phyloP scores from a whole-genome alignment of 2,329 filamentous ascomycete genomes.

The Fusarium acutatum region DNA sequence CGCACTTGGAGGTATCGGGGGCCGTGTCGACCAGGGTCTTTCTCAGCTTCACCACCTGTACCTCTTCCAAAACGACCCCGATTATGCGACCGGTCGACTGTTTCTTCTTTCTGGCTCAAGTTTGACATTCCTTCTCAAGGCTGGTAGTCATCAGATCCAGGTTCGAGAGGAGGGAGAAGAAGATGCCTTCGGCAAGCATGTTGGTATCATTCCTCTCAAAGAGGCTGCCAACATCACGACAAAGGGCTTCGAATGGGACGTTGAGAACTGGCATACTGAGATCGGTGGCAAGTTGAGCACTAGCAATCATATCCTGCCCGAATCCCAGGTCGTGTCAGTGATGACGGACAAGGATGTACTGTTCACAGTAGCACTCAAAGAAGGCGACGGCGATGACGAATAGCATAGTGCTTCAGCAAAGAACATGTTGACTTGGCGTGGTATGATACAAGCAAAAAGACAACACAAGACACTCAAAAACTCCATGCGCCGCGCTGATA shows the following conservation, averaged over 20 bases:
- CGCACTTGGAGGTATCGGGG: constrained; percentile 84
- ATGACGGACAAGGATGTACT: constrained; percentile 71
- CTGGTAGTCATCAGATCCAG: constrained; percentile 72
- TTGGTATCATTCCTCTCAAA: constrained; percentile 86
- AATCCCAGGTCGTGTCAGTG: constrained; percentile 68
- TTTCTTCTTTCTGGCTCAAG: constrained; percentile 85
- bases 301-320: constrained; percentile 76
- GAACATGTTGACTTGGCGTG: constrained; percentile 5
- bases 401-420: constrained; percentile 11
- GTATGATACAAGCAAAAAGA: constrained; percentile 26
- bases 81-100: constrained; percentile 64
- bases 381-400: constrained; percentile 48
- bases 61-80: constrained; percentile 62
- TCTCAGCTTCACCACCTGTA: constrained; percentile 89
- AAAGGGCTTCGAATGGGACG: constrained; percentile 88
- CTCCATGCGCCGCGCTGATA: constrained; percentile 44
- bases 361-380: constrained; percentile 75
- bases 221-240: constrained; percentile 83
- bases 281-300: constrained; percentile 80
- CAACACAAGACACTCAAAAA: constrained; percentile 29
- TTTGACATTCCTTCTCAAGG: constrained; percentile 81
- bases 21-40: constrained; percentile 91
- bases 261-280: constrained; percentile 79
- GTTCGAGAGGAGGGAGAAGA: constrained; percentile 62
- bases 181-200: constrained; percentile 75